These are phyloP conservation scores for Pseudogymnoascus sp. DNA, from an alignment of 2,329 filamentous ascomycete genomes.

Conservation along the genomic window DNA sequence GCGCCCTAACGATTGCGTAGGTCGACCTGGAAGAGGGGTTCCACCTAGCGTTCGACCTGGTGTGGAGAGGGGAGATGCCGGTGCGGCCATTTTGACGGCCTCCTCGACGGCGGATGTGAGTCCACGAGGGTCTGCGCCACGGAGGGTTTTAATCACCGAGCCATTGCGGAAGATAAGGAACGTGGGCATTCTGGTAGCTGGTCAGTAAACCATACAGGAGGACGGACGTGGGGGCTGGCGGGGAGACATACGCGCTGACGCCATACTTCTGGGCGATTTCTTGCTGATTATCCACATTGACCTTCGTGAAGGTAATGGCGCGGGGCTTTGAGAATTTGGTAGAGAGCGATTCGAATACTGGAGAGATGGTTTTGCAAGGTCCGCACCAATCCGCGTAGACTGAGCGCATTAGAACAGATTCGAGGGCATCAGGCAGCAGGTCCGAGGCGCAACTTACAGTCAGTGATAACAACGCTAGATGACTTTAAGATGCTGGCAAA, in stretches of 20 bases:
- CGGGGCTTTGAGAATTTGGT: constrained; percentile 71
- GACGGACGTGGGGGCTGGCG: background rate
- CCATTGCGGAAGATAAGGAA: constrained; percentile 84
- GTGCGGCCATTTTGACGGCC: constrained; percentile 44
- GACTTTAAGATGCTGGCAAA: constrained; percentile 65
- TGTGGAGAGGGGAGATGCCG: constrained; percentile 43
- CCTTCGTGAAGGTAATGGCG: constrained; percentile 81
- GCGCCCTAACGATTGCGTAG: constrained; percentile 18
- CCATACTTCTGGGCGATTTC: constrained; percentile 69
- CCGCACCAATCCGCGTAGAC: constrained; percentile 95
- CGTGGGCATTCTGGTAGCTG: constrained; percentile 62
- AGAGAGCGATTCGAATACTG: constrained; percentile 77
- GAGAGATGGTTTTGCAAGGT: constrained; percentile 87
- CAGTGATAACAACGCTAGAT: constrained; percentile 74
- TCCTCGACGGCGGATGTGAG: constrained; percentile 71
- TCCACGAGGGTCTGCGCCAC: constrained; percentile 70
- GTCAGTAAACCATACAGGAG: constrained; percentile 11
- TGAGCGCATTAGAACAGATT: constrained; percentile 33
- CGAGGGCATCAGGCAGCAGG: constrained; percentile 16
- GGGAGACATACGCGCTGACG: constrained; percentile 57
- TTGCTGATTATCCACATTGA: constrained; percentile 79
- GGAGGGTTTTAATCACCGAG: constrained; percentile 64
- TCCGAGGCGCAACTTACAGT: constrained; percentile 56
- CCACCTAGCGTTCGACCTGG: constrained; percentile 52
- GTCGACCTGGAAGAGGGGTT: constrained; percentile 25